These are phyloP conservation scores for Phyllosticta paracitricarpa DNA, from an alignment of 2,329 filamentous ascomycete genomes.

Conservation along the genomic window DNA sequence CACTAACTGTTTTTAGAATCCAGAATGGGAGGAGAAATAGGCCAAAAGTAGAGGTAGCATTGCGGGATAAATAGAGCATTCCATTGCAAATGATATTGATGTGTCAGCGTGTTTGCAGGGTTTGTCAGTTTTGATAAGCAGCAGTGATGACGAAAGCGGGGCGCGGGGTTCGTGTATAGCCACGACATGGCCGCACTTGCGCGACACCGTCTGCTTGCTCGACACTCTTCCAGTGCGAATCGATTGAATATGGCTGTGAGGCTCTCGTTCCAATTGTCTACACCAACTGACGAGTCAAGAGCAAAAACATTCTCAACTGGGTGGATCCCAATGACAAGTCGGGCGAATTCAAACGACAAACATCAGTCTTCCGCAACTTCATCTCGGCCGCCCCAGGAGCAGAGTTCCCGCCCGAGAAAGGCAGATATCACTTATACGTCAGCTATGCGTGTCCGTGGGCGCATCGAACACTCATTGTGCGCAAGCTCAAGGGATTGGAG, in stretches of 20 bases:
- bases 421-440: slow-evolving; percentile 87
- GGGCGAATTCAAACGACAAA: slow-evolving; percentile 88
- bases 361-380: slow-evolving; percentile 70
- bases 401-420: slow-evolving; percentile 75
- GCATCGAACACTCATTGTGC: slow-evolving; percentile 74
- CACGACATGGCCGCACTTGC: background rate
- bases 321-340: slow-evolving; percentile 65
- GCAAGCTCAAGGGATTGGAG: slow-evolving; percentile 85
- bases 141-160: slow-evolving; percentile 10
- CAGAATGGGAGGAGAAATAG: slow-evolving; percentile 33
- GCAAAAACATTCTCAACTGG: slow-evolving; percentile 63
- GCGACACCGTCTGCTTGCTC: background rate
- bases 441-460: slow-evolving; percentile 95
- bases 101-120: background rate
- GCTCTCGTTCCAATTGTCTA: slow-evolving; percentile 4
- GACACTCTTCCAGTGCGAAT: background rate
- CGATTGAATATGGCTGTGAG: background rate
- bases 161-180: background rate
- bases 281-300: background rate
- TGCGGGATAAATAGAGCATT: slow-evolving; percentile 8
- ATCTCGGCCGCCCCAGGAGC: slow-evolving; percentile 64
- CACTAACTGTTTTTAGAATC: slow-evolving; percentile 27
- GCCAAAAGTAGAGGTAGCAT: background rate
- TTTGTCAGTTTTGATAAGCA: slow-evolving; percentile 12
- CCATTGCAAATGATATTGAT: background rate